These are phyloP conservation scores for Fragosphaeria purpurea DNA, from an alignment of 2,329 filamentous ascomycete genomes.

Conservation along the genomic window DNA sequence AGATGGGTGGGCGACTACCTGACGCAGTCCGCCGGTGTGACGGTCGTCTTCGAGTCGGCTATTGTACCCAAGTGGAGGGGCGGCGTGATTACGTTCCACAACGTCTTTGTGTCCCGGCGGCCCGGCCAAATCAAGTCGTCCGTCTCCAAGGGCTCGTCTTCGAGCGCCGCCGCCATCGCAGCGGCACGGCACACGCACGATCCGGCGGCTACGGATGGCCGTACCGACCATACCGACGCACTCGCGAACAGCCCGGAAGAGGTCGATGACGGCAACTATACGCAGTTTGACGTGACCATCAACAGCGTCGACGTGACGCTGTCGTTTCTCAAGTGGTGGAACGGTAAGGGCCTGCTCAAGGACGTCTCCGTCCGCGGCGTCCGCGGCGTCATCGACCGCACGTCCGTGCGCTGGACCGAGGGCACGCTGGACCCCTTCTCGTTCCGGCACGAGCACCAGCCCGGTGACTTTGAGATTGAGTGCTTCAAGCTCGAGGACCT, in stretches of 20 bases:
- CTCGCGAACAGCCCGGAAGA: slow-evolving; percentile 18
- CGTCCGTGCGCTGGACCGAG: slow-evolving; percentile 62
- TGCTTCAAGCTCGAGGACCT: slow-evolving; percentile 94
- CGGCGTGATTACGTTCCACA: slow-evolving; percentile 91
- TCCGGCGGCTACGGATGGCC: neutral
- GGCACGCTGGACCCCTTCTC: slow-evolving; percentile 70
- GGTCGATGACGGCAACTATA: slow-evolving; percentile 87
- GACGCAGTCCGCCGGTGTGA: slow-evolving; percentile 84
- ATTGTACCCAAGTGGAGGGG: slow-evolving; percentile 95
- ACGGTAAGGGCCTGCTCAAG: slow-evolving; percentile 80
- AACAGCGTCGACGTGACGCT: slow-evolving; percentile 92
- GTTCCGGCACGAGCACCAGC: slow-evolving; percentile 77
- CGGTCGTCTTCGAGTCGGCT: slow-evolving; percentile 92
- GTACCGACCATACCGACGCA: neutral
- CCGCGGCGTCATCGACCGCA: slow-evolving; percentile 83
- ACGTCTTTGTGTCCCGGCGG: slow-evolving; percentile 87
- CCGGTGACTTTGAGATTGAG: slow-evolving; percentile 94
- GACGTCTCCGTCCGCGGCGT: slow-evolving; percentile 94
- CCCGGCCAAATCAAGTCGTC: slow-evolving; percentile 73
- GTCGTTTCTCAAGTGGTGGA: slow-evolving; percentile 99
- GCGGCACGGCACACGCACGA: slow-evolving; percentile 41
- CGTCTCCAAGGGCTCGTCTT: slow-evolving; percentile 85
- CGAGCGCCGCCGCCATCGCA: slow-evolving; percentile 72
- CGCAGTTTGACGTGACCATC: slow-evolving; percentile 91
- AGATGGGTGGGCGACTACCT: slow-evolving; percentile 92